Percentiles rank a stretch among this genome's conserved stretches.
These are phyloP conservation scores for Thermothelomyces thermophilus DNA, from an alignment of 2,329 filamentous ascomycete genomes.

Conservation along the genomic window DNA sequence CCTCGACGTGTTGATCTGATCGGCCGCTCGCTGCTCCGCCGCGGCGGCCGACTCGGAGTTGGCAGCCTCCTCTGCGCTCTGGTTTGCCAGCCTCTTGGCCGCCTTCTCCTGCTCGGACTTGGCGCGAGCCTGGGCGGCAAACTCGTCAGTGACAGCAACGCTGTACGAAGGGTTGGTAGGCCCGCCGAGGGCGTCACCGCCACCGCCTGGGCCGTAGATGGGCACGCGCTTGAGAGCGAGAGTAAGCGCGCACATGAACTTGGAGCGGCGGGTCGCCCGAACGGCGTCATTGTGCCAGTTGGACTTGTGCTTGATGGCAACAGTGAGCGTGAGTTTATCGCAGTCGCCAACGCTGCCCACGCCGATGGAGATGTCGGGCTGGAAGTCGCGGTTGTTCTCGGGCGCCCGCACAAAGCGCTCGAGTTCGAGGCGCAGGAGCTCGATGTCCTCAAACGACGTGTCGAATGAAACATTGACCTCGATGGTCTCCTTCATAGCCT, in stretches of 20 bases:
- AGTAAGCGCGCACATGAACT: slow-evolving; percentile 93
- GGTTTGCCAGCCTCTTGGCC: slow-evolving; percentile 29
- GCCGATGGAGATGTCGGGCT: slow-evolving; percentile 72
- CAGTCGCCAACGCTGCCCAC: slow-evolving; percentile 74
- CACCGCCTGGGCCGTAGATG: slow-evolving; percentile 74
- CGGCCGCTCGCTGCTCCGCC: slow-evolving; percentile 39
- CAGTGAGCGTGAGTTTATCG: slow-evolving; percentile 76
- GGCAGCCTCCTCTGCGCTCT: slow-evolving; percentile 7
- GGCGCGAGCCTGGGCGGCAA: slow-evolving; percentile 58
- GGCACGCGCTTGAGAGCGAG: slow-evolving; percentile 80
- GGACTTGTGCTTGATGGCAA: slow-evolving; percentile 86
- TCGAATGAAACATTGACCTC: slow-evolving; percentile 77
- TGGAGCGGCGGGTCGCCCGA: slow-evolving; percentile 74
- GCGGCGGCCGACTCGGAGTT: slow-evolving; percentile 24
- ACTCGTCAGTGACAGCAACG: slow-evolving; percentile 64
- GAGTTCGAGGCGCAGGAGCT: slow-evolving; percentile 78
- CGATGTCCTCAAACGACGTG: slow-evolving; percentile 83
- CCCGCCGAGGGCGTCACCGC: slow-evolving; percentile 52
- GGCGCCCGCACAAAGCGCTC: slow-evolving; percentile 73
- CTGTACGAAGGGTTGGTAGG: slow-evolving; percentile 75
- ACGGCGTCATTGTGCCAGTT: slow-evolving; percentile 86
- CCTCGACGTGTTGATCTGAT: slow-evolving; percentile 38
- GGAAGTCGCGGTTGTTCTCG: slow-evolving; percentile 87
- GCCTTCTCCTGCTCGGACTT: slow-evolving; percentile 55
- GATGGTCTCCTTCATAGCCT: slow-evolving; percentile 83